phyloP scores from a whole-genome alignment of 176 grass and related monocot species.

The Oryza meyeriana region DNA sequence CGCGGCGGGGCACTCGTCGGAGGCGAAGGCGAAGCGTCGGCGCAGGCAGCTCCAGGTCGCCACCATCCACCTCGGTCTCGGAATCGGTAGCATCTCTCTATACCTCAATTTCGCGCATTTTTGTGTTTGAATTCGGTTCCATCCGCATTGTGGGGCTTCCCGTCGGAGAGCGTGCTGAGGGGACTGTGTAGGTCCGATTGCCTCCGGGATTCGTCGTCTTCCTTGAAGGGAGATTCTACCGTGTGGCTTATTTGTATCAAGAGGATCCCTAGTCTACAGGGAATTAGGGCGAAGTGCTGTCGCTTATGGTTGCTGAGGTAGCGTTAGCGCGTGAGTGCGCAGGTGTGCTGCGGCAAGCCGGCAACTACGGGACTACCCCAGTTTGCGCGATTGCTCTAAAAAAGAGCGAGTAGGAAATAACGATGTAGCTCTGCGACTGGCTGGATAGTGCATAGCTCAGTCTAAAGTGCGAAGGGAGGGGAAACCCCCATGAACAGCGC shows the following conservation, averaged over 20 bases:
- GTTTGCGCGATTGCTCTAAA: neutral
- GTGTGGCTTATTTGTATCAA: neutral
- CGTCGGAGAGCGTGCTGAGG: neutral
- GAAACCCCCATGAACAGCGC: neutral
- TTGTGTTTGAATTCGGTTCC: neutral
- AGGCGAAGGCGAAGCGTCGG: neutral
- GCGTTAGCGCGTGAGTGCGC: neutral
- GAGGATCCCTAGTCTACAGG: neutral
- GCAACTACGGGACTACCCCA: too few species aligned
- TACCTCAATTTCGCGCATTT: neutral
- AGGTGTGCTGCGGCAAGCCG: neutral
- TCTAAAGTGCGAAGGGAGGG: neutral
- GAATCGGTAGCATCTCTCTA: constrained; percentile 41
- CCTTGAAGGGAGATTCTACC: neutral
- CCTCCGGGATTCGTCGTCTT: neutral
- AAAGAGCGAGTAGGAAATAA: neutral
- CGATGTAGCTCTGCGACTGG: neutral
- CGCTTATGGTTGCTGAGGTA: neutral
- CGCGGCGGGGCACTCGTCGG: neutral
- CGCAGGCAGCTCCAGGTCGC: constrained; percentile 39
- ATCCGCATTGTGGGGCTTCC: neutral
- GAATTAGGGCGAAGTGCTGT: neutral
- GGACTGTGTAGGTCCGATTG: neutral
- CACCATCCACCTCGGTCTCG: constrained; percentile 46
- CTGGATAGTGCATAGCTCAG: neutral